These are phyloP conservation scores for Eleusine indica DNA, from an alignment of 176 grass and related monocot genomes.

Conservation along the genomic window DNA sequence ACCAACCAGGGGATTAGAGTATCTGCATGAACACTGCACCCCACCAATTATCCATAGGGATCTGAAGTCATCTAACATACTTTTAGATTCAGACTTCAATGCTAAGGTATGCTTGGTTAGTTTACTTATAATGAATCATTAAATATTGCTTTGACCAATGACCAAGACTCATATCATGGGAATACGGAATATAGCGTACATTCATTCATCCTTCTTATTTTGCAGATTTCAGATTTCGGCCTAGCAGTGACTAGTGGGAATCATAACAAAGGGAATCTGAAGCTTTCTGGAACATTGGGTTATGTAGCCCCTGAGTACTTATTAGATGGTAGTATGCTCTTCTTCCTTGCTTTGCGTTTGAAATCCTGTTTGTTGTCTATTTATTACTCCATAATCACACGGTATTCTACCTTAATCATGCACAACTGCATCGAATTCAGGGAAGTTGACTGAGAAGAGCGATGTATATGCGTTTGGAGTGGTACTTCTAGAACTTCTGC, in stretches of 20 bases:
- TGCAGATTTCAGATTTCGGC: constrained; percentile 95
- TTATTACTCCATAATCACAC: background rate
- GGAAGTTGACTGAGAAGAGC: constrained; percentile 97
- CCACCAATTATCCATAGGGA: constrained; percentile 95
- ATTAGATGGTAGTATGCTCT: constrained; percentile 77
- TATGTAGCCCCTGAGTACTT: constrained; percentile 97
- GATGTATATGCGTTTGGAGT: constrained; percentile 98
- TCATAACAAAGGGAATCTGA: constrained; percentile 73
- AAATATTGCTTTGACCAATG: constrained; percentile 33
- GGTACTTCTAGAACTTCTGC: constrained; percentile 89
- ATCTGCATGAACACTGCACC: constrained; percentile 89
- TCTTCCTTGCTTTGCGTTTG: background rate
- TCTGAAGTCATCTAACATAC: constrained; percentile 95
- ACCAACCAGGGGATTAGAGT: constrained; percentile 86
- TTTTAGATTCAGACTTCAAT: constrained; percentile 88
- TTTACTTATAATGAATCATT: constrained; percentile 19
- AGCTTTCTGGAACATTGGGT: constrained; percentile 81
- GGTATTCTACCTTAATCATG: constrained; percentile 13
- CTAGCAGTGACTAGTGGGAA: constrained; percentile 76
- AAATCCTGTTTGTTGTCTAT: background rate
- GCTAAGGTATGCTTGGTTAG: constrained; percentile 68
- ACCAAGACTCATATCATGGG: background rate
- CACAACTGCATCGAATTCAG: constrained; percentile 50
- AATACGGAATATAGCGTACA: background rate
- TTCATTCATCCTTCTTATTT: background rate